Conservation (phyloP, 2,329 filamentous ascomycete genomes). For the Bisporella sp. region DNA sequence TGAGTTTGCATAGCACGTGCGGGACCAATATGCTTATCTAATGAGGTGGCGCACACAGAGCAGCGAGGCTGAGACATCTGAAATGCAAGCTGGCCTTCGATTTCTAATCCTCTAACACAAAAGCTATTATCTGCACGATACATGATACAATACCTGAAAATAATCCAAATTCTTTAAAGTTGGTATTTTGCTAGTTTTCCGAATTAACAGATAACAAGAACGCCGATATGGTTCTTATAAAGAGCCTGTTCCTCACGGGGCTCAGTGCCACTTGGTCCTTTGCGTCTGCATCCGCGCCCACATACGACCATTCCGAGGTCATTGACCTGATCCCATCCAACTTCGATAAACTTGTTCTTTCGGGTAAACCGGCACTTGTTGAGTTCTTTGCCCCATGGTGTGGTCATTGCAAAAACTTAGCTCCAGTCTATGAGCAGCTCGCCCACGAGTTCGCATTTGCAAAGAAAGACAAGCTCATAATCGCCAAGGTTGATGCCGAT, state of each 20-base stretch:
- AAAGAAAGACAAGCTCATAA: constrained; percentile 65
- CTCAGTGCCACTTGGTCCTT: constrained; percentile 34
- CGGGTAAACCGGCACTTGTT: constrained; percentile 89
- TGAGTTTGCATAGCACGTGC: too few relatives aligned
- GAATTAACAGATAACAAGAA: neutral
- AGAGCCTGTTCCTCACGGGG: constrained; percentile 52
- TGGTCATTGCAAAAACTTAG: constrained; percentile 97
- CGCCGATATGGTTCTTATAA: constrained; percentile 37
- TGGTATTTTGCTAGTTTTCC: too few relatives aligned
- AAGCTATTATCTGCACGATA: neutral
- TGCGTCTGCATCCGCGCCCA: constrained; percentile 36
- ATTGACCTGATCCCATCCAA: constrained; percentile 84
- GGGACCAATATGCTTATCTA: neutral
- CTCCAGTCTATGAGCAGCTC: constrained; percentile 90
- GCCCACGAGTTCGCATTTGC: constrained; percentile 66
- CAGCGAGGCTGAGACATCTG: neutral
- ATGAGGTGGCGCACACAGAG: neutral
- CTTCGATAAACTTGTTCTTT: constrained; percentile 86
- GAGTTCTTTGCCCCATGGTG: constrained; percentile 99
- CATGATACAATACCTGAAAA: neutral
- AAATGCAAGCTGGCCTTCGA: neutral
- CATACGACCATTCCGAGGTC: constrained; percentile 67
- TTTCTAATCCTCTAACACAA: neutral
- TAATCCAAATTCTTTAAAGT: neutral
- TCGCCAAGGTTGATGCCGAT: constrained; percentile 96